Base-by-base conservation (phyloP, 2,329 filamentous ascomycete genomes). In the Chaetomium sp. region DNA sequence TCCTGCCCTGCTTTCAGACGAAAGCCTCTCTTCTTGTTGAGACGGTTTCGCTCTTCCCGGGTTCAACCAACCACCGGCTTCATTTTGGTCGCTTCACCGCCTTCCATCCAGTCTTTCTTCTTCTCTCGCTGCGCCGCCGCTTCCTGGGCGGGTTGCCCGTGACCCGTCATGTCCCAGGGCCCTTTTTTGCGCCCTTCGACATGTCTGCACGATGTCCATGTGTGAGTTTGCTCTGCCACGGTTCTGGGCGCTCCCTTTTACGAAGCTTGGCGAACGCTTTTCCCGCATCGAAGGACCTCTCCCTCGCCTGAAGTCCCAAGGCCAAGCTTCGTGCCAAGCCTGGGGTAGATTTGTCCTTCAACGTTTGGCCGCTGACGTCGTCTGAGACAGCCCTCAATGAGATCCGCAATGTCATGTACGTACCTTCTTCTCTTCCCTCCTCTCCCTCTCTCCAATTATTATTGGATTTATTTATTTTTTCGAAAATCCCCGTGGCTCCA, bases 401-500 rank as follows among this genome's bases (percentile, higher is more conserved):
- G 62, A 62, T 70, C 53, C 64, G 65, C 59, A 70, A 69, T 68
- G 68, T 67, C 61, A 61, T 67, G 66, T 67, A 64, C 35, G 66
- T 66, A 34, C 37, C 40, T 45, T 47, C 43, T 27, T 49, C 47
- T 41, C 7, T 41, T 49, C 19, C 49, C 37, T 19, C 49, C 12
- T 27, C 40, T 33, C 9, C 9, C 19, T 7, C 2, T 50, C 14
- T 19, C 11, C 35, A 46, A 42, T 9, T 12, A 12, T 38, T 42
- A 14, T 12, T 42, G 11, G 40, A 6, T 42, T n/a, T 11, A 11
- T 8, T 6, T 10, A 6, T 14, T 14, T n/a, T 6, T 42, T 14
- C 6, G 32, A 6, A 14, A 7, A 19, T 44, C 11, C 14, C 11
- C n/a, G 42, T 10, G 42, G 42, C 14, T 27, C 6, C n/a, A 5